Percentiles rank a stretch among this genome's conserved stretches.
phyloP scores from a whole-genome alignment of 495 filamentous ascomycete species.

The Neurospora hispaniola region DNA sequence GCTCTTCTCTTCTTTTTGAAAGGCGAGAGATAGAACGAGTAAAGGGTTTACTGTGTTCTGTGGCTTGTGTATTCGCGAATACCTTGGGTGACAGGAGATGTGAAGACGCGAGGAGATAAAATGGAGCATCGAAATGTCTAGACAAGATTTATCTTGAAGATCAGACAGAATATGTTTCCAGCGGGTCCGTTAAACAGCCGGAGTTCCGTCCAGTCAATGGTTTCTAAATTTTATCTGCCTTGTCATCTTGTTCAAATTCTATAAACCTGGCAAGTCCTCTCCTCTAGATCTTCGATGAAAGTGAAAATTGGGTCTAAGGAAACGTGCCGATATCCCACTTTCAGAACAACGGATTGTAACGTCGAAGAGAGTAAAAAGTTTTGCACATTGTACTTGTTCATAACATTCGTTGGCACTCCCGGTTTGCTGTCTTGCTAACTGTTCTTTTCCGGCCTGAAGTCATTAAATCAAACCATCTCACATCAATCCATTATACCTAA shows the following conservation, averaged over 20 bases:
- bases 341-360: background rate
- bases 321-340: background rate
- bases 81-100: background rate
- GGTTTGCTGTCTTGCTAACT: background rate
- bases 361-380: background rate
- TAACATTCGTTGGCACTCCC: background rate
- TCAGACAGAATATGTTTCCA: background rate
- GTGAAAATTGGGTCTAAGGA: background rate
- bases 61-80: background rate
- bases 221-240: too few relatives aligned
- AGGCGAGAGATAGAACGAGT: too few relatives aligned
- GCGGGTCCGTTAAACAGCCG: too few relatives aligned
- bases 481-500: background rate
- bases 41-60: too few relatives aligned
- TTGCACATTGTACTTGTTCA: background rate
- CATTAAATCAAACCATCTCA: background rate
- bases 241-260: too few relatives aligned
- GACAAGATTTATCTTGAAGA: background rate
- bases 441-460: background rate
- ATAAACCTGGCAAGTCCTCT: too few relatives aligned
- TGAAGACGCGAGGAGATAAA: background rate
- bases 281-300: too few relatives aligned
- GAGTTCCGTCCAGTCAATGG: too few relatives aligned
- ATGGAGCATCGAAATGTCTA: background rate
- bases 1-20: too few relatives aligned